Evolutionary conservation across 352 stramenopile species (phyloP), one percentile per base, ranked within the genome.

Genomic region (Phytopythium mirpurense): DNA sequence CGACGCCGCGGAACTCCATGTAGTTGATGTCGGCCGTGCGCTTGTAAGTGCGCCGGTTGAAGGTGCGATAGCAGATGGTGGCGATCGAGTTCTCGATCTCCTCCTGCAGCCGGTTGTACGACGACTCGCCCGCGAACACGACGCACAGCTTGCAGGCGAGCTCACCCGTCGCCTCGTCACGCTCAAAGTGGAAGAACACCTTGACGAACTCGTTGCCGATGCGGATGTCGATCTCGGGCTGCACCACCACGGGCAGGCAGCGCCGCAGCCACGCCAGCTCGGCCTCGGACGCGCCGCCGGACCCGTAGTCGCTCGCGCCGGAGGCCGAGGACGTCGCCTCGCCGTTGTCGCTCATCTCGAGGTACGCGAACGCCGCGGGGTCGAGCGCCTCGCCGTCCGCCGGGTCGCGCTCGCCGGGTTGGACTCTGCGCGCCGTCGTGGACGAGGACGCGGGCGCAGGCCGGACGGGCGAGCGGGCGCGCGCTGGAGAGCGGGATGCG

Each of bases 11-110:
- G 60, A 83, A 95, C 54, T 92, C 82, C 71, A 95, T 88, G 67
- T 92, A 92, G 65, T 95, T 91, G 64, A 95, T 95, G 62, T 95
- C 84, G 18, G 84, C 84, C 45, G 84, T 95, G 56, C 84, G 80
- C 68, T 93, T 90, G 71, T 91, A 92, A 10, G 80, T 90, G 36
- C 74, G 68, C 46, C 84, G 82, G 54, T 92, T 95, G 64, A 90
- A 95, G 19, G 82, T 89, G 60, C 84, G 80, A 57, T 93, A 93
- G 38, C 79, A 74, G 18, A 92, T 54, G 56, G 84, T 95, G 27
- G 81, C 84, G 41, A 91, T 53, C 34, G 62, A 67, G 65, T 95
- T 95, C 65, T 92, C 72, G n/a, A 74, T 59, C 46, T 80, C 63
- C 43, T 86, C 74, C 35, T 79, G 68, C 27, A 78, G 52, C 65